These are phyloP conservation scores for Elongisporangium undulatum DNA, from an alignment of 352 stramenopile genomes.

Conservation along the genomic window DNA sequence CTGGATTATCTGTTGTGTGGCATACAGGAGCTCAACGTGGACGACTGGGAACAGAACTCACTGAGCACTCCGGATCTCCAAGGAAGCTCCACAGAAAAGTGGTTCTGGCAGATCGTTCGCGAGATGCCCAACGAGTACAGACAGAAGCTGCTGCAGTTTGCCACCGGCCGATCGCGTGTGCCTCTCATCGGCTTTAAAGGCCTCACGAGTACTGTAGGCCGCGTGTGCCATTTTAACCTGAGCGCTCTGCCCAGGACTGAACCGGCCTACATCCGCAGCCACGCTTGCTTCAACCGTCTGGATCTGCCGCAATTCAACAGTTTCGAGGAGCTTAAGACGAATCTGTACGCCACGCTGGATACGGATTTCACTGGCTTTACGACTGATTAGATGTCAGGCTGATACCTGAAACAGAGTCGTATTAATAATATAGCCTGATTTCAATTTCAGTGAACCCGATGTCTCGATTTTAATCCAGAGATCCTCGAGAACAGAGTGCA, in stretches of 20 bases:
- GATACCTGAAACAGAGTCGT: no score
- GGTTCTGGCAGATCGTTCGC: constrained; percentile 81
- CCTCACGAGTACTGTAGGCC: constrained; percentile 67
- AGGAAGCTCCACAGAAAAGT: constrained; percentile 12
- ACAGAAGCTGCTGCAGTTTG: constrained; percentile 67
- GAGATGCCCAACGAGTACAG: constrained; percentile 67
- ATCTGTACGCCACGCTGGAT: constrained; percentile 44
- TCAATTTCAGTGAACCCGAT: no score
- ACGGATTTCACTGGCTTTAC: constrained; percentile 43
- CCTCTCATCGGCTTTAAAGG: constrained; percentile 58
- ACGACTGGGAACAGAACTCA: constrained; percentile 91
- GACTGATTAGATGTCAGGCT: constrained; percentile 18
- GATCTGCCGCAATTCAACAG: constrained; percentile 91
- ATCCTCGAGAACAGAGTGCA: no score
- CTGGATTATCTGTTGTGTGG: constrained; percentile 95
- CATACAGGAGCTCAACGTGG: constrained; percentile 89
- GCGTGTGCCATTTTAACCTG: constrained; percentile 66
- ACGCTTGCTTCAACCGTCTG: constrained; percentile 79
- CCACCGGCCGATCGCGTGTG: constrained; percentile 66
- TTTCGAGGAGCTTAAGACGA: constrained; percentile 64
- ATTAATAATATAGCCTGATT: no score
- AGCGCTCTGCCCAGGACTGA: constrained; percentile 19
- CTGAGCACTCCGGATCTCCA: constrained; percentile 11
- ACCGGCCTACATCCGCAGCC: constrained; percentile 41
- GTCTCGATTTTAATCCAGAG: no score